Evolutionary conservation across 345 rosid genomes (phyloP).

Genomic region (Triadica sebifera): DNA sequence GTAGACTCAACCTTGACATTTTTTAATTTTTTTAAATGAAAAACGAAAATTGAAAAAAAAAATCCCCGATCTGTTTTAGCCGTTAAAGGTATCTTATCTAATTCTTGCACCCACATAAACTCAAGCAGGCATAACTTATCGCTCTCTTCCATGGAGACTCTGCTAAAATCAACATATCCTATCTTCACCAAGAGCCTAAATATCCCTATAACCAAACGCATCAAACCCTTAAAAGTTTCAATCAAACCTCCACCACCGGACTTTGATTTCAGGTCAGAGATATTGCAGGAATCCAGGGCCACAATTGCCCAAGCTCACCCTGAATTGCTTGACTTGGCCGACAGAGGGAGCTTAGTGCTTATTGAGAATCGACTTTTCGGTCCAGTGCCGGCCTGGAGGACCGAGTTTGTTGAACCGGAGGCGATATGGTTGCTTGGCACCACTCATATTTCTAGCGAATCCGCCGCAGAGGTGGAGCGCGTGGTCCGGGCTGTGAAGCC

Average conservation of each 20-base stretch:
- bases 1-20: too few species aligned
- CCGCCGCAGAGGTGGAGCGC: conserved; percentile 66
- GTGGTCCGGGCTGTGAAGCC: conserved; percentile 63
- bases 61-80: background rate
- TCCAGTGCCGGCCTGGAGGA: conserved; percentile 78
- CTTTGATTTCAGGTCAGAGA: conserved; percentile 62
- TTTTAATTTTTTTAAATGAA: too few species aligned
- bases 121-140: background rate
- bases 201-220: conserved; percentile 21
- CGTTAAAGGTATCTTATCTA: conserved; percentile 25
- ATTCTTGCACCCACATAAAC: background rate
- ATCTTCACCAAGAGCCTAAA: conserved; percentile 31
- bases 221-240: conserved; percentile 43
- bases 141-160: conserved; percentile 47
- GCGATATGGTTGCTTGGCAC: conserved; percentile 80
- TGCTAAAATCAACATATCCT: conserved; percentile 45
- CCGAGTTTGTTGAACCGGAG: conserved; percentile 71
- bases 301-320: conserved; percentile 48
- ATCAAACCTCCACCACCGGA: conserved; percentile 66
- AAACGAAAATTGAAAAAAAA: too few species aligned
- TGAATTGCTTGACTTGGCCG: conserved; percentile 62
- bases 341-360: conserved; percentile 51
- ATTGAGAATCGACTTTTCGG: conserved; percentile 61
- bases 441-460: conserved; percentile 53
- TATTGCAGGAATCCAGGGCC: conserved; percentile 53